phyloP scores from a whole-genome alignment of 2,329 filamentous ascomycete genomes.

The Fusarium incarnatum region DNA sequence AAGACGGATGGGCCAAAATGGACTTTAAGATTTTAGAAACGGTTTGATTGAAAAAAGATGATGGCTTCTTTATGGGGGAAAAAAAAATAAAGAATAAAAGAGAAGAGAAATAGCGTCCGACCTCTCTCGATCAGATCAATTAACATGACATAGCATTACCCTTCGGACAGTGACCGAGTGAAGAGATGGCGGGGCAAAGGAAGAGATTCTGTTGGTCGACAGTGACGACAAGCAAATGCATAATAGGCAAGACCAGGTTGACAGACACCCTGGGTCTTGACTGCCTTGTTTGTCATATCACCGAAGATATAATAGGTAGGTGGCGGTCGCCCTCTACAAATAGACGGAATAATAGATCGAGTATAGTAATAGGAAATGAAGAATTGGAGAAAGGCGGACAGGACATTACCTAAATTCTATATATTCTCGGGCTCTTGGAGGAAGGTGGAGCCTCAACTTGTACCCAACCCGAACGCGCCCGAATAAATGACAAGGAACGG shows the following conservation, averaged over 20 bases:
- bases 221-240: slow-evolving; percentile 25
- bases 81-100: slow-evolving; percentile 26
- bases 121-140: slow-evolving; percentile 32
- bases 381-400: slow-evolving; percentile 3
- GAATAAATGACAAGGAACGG: slow-evolving; percentile 25
- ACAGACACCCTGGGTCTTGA: slow-evolving; percentile 25
- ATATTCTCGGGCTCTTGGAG: slow-evolving; percentile 11
- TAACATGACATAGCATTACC: slow-evolving; percentile 36
- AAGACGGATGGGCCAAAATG: neutral
- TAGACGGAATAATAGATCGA: no score
- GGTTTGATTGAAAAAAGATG: neutral
- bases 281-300: neutral
- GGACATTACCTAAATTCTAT: slow-evolving; percentile 13
- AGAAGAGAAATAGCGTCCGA: slow-evolving; percentile 26
- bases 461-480: slow-evolving; percentile 33
- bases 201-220: slow-evolving; percentile 37
- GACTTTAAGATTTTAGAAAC: neutral
- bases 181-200: slow-evolving; percentile 35
- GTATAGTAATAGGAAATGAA: slow-evolving; percentile 1
- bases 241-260: slow-evolving; percentile 32
- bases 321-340: neutral
- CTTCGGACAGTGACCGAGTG: slow-evolving; percentile 47
- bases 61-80: neutral
- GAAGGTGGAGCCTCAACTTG: slow-evolving; percentile 14
- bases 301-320: neutral